Conservation (phyloP, 768 basidiomycete species). For the Tulasnella sp. region DNA sequence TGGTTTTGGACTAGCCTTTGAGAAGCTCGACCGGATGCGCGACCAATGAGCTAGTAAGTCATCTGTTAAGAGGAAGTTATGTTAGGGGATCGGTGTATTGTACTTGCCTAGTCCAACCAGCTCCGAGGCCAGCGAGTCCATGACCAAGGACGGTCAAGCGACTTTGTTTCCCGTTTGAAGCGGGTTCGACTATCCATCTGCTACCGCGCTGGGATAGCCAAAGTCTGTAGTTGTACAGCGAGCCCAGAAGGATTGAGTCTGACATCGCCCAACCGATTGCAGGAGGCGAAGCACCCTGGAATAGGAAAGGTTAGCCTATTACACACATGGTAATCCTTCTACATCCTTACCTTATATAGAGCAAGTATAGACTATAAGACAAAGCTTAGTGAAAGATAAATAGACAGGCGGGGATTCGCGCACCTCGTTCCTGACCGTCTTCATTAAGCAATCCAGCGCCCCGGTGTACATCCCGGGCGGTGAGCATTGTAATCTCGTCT, state of each 20-base stretch:
- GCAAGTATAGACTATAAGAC: slow-evolving; percentile 42
- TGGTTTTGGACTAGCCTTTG: slow-evolving; percentile 39
- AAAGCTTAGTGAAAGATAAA: no score
- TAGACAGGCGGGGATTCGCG: slow-evolving; percentile 17
- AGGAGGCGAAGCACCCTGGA: slow-evolving; percentile 49
- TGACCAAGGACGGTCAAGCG: slow-evolving; percentile 53
- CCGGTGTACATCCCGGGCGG: slow-evolving; percentile 50
- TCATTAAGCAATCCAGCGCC: slow-evolving; percentile 45
- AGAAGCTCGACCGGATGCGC: slow-evolving; percentile 70
- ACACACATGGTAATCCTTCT: not conserved
- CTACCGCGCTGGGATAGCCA: slow-evolving; percentile 32
- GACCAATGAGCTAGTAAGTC: slow-evolving; percentile 40
- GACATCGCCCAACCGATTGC: slow-evolving; percentile 62
- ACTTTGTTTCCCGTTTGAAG: slow-evolving; percentile 25
- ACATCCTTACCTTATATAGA: slow-evolving; percentile 45
- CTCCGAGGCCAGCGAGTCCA: slow-evolving; percentile 52
- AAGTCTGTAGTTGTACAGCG: slow-evolving; percentile 59
- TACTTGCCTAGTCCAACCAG: slow-evolving; percentile 53
- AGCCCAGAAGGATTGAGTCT: slow-evolving; percentile 57
- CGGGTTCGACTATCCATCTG: slow-evolving; percentile 41
- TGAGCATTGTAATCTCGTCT: slow-evolving; percentile 59
- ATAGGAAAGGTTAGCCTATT: not conserved
- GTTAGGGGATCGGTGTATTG: no score
- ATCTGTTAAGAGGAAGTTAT: no score
- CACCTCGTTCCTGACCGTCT: slow-evolving; percentile 51